Evolutionary conservation across 305 asterid genomes (phyloP), one percentile per base, ranked within the genome.

Genomic region (Rubia balearica): DNA sequence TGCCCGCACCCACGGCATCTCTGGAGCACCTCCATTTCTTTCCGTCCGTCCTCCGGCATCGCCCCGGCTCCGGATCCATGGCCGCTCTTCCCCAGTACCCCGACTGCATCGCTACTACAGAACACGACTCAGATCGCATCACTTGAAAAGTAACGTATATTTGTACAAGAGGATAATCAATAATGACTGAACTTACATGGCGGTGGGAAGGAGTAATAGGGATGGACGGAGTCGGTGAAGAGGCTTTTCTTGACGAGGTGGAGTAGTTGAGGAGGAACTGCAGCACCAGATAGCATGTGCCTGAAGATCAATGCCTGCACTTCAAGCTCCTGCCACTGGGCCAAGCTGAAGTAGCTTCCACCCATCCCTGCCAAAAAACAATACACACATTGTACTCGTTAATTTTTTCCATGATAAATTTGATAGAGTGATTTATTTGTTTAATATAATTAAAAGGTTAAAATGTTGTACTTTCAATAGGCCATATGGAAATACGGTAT

Each of bases 1-100:
- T 93, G 68, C 87, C 92, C 36, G 89, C 96, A 55, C 84, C 78
- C 82, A 93, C 96, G 66, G 89, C 96, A 62, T 91, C 97, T 74
- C 92, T 84, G 2, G 98, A 86, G 82, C 98, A 93, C 81, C 98
- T 86, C 98, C 98, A 93, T 56, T 93, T 93, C 85, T 93, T 93
- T 22, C 98, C 97, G 75, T 93, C 98, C 7, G 98, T 93, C 74
- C 96, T 82, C 80, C 98, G 80, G 81, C 98, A 93, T 19, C 98
- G 65, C n/a, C 97, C 94, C 10, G 98, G 97, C 86, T 93, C 98
- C 17, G 97, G 96, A 89, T 93, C 98, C 97, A 88, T 90, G 17
- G 88, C 86, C 7, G 78, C 87, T 66, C 81, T 79, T 59, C 97
- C 95, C 97, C 97, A 90, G 38, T 86, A 89, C 71, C 93, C 93